Conservation (phyloP, 2,329 filamentous ascomycete species). For the Microsporum canis region DNA sequence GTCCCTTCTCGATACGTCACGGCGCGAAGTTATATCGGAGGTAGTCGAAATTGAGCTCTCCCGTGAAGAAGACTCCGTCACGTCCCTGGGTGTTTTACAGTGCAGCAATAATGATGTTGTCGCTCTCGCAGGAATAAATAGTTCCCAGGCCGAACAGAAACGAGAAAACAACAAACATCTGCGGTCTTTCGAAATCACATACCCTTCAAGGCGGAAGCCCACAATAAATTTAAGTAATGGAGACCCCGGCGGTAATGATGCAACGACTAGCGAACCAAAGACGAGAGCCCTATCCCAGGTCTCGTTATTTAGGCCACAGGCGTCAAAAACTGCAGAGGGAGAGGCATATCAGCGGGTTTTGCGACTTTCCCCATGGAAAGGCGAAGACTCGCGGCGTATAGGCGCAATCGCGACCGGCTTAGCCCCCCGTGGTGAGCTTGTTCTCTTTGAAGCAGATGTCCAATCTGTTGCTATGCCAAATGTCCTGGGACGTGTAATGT, state of each 20-base stretch:
- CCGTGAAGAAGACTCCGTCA: constrained; percentile 78
- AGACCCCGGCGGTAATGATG: constrained; percentile 13
- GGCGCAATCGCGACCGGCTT: constrained; percentile 71
- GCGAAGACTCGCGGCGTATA: constrained; percentile 48
- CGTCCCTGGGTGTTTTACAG: constrained; percentile 61
- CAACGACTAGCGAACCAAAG: constrained; percentile 17
- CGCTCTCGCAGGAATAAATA: constrained; percentile 73
- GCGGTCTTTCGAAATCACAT: constrained; percentile 57
- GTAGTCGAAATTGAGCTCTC: constrained; percentile 65
- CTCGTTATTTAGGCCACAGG: constrained; percentile 38
- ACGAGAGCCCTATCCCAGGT: constrained; percentile 37
- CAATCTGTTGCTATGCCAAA: constrained; percentile 41
- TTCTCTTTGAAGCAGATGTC: constrained; percentile 60
- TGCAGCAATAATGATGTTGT: constrained; percentile 43
- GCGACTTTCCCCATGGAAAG: constrained; percentile 45
- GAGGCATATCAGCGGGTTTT: constrained; percentile 51
- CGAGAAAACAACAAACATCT: constrained; percentile 76
- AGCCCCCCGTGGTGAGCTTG: constrained; percentile 63
- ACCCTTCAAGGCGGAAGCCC: constrained; percentile 37
- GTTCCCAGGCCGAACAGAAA: constrained; percentile 57
- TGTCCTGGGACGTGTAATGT: constrained; percentile 43
- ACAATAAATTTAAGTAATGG: constrained; percentile 14
- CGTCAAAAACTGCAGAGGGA: constrained; percentile 33
- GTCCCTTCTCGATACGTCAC: constrained; percentile 61
- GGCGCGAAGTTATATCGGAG: constrained; percentile 51